Conservation (phyloP, 2,329 filamentous ascomycete species). For the Nemania diffusa region DNA sequence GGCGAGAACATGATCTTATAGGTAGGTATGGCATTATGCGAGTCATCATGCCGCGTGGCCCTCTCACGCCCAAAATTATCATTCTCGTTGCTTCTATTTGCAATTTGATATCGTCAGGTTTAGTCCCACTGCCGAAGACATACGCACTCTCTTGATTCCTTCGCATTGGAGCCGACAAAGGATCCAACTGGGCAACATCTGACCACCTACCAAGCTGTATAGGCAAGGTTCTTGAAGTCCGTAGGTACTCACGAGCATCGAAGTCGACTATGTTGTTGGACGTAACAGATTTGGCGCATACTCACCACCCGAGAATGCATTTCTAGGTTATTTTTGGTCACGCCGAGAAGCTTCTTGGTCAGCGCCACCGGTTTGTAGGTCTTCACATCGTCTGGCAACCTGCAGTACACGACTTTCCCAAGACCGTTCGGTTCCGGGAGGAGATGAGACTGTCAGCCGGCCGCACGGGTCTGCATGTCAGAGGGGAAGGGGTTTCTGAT, state of each 20-base stretch:
- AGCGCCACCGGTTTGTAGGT: slow-evolving; percentile 22
- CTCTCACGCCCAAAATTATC: neutral
- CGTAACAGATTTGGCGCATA: neutral
- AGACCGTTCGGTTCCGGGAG: slow-evolving; percentile 26
- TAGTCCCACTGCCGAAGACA: neutral
- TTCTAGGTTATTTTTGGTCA: slow-evolving; percentile 24
- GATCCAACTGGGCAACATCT: slow-evolving; percentile 8
- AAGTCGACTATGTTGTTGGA: slow-evolving; percentile 5
- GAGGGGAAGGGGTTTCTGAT: slow-evolving; percentile 28
- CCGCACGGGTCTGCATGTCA: slow-evolving; percentile 31
- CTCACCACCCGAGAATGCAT: neutral
- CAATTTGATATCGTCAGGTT: neutral
- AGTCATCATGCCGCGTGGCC: slow-evolving; percentile 15
- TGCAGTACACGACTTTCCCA: slow-evolving; percentile 12
- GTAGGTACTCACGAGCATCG: neutral
- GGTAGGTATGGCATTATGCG: neutral
- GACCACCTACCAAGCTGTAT: slow-evolving; percentile 4
- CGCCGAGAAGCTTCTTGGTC: slow-evolving; percentile 22
- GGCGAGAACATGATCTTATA: slow-evolving; percentile 5
- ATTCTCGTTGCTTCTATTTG: neutral
- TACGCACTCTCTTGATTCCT: slow-evolving; percentile 7
- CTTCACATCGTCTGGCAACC: neutral
- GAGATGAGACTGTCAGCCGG: slow-evolving; percentile 15
- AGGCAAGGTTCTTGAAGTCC: neutral
- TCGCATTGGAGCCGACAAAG: neutral